Conservation (phyloP, 2,329 filamentous ascomycete genomes). For the Davidsoniella eucalypti region DNA sequence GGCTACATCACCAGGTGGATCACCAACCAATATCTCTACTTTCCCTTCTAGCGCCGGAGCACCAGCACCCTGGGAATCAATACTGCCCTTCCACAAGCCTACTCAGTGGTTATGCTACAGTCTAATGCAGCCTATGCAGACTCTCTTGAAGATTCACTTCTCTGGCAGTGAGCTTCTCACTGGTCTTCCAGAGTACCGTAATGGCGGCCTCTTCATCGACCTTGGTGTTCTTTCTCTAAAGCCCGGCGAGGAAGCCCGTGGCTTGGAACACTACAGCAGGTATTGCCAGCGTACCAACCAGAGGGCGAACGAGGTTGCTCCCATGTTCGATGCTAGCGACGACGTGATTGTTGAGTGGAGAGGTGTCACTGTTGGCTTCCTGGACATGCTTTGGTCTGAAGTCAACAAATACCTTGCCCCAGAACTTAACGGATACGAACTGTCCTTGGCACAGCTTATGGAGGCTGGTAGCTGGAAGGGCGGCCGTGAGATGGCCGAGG, state of each 20-base stretch:
- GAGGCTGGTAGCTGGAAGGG: conserved; percentile 99
- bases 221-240: conserved; percentile 69
- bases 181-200: conserved; percentile 80
- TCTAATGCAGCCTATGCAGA: conserved; percentile 79
- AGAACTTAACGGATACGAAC: conserved; percentile 49
- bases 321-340: conserved; percentile 41
- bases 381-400: conserved; percentile 36
- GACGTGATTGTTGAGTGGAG: conserved; percentile 51
- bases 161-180: conserved; percentile 69
- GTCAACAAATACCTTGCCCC: conserved; percentile 46
- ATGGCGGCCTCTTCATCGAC: conserved; percentile 76
- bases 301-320: conserved; percentile 38
- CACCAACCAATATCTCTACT: conserved; percentile 31
- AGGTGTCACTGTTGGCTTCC: conserved; percentile 43
- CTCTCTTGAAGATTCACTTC: conserved; percentile 64
- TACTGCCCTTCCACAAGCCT: conserved; percentile 83
- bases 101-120: conserved; percentile 93
- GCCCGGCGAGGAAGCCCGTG: conserved; percentile 49
- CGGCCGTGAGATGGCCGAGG: conserved; percentile 87
- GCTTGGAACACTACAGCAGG: conserved; percentile 43
- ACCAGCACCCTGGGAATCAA: conserved; percentile 54
- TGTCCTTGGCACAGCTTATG: conserved; percentile 74
- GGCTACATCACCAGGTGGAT: conserved; percentile 22
- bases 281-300: conserved; percentile 58
- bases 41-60: conserved; percentile 25